Evolutionary conservation across 202 grass and related monocot genomes (phyloP), one percentile per base, ranked within the genome.

Genomic region (Panicum hallii): DNA sequence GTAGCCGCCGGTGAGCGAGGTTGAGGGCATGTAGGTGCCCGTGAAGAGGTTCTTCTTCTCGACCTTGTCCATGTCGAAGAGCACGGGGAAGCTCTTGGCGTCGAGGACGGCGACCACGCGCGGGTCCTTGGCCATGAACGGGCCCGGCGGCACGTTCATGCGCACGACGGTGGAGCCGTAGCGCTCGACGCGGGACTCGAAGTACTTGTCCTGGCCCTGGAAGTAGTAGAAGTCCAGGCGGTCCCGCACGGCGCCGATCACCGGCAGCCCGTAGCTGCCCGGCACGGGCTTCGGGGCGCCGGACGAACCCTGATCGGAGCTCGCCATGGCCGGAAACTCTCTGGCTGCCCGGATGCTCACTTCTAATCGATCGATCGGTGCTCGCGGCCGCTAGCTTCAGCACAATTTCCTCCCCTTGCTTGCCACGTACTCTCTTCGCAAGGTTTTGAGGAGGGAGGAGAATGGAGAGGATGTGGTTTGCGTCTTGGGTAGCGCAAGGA

Each of bases 211-310:
- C 66, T 89, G 86, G 5, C 94, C 94, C 83, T 97, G 84, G 34
- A 82, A 79, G 87, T 97, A 97, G 86, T 92, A 97, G 90, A 97
- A 97, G 70, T 97, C 80, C 22, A 93, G 90, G 23, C 94, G 90
- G 67, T 97, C 92, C 44, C 49, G 77, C 66, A 97, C 75, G 9
- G 88, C 74, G 3, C 90, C 89, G 46, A 94, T 30, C 71, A 93
- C 22, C 28, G 92, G 92, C 23, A 91, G 16, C 1, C 92, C 94
- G 58, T 91, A 97, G 86, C 75, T 86, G 7, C 94, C 92, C 13
- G 90, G 92, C 79, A 93, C 78, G 2, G 70, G 69, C 28, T 20
- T 57, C 46, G 54, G 38, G 8, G 69, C n/a, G 55, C 66, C 12
- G 63, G 81, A 71, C 14, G 47, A 52, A 20, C 47, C 48, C 34